Conservation (phyloP, 176 grass and related monocot genomes). For the Rhynchospora pubera region DNA sequence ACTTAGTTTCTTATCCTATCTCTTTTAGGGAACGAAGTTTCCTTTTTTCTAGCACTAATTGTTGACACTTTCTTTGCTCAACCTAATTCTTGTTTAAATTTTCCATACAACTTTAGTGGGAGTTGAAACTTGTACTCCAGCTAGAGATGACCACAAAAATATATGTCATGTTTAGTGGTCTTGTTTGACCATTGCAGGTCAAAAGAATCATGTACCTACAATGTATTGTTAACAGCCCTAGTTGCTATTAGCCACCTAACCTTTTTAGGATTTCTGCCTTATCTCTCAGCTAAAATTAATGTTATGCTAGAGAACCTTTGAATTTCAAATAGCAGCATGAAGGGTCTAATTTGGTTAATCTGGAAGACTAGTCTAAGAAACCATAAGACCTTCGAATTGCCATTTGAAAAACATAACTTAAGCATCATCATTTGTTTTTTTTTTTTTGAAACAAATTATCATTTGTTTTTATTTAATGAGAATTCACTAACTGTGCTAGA, state of each 20-base stretch:
- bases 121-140: background rate
- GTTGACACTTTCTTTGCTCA: background rate
- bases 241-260: background rate
- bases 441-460: too few relatives aligned
- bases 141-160: background rate
- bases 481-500: background rate
- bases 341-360: background rate
- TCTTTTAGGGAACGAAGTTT: background rate
- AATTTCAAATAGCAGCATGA: background rate
- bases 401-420: background rate
- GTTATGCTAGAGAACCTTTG: background rate
- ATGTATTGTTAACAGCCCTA: background rate
- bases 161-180: background rate
- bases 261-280: background rate
- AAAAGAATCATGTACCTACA: background rate
- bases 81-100: background rate
- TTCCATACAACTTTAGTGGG: background rate
- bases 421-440: too few relatives aligned
- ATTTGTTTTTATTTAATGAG: background rate
- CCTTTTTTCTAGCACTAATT: background rate
- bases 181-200: background rate
- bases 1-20: background rate
- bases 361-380: background rate
- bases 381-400: background rate
- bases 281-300: background rate